phyloP scores from a whole-genome alignment of 352 stramenopile genomes.

The Phytophthora colocasiae region DNA sequence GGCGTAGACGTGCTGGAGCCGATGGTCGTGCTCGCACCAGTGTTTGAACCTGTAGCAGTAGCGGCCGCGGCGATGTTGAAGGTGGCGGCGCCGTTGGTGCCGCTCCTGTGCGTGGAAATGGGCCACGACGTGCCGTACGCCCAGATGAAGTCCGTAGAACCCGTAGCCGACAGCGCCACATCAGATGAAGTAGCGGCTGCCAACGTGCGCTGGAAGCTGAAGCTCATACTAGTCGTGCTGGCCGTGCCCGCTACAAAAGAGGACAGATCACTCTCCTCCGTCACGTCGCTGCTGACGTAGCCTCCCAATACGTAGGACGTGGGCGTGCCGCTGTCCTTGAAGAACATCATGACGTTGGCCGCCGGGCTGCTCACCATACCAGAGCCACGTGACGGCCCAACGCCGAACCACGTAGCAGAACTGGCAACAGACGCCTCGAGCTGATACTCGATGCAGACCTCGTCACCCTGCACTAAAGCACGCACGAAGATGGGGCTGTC shows the following conservation, averaged over 20 bases:
- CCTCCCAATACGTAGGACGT: conserved; percentile 58
- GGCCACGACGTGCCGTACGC: conserved; percentile 74
- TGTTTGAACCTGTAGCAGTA: conserved; percentile 17
- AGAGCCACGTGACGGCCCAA: conserved; percentile 50
- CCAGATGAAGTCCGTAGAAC: conserved; percentile 66
- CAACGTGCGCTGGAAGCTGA: conserved; percentile 77
- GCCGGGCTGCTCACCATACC: conserved; percentile 75
- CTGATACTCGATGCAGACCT: conserved; percentile 76
- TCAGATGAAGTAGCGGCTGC: conserved; percentile 53
- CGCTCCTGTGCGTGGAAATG: conserved; percentile 54
- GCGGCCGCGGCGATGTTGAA: conserved; percentile 54
- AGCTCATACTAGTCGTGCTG: conserved; percentile 57
- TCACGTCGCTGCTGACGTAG: conserved; percentile 58
- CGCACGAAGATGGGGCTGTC: conserved; percentile 69
- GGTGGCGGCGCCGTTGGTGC: conserved; percentile 58
- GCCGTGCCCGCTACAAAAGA: conserved; percentile 48
- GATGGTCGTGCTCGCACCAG: conserved; percentile 31
- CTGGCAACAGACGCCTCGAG: conserved; percentile 47
- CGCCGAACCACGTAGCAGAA: conserved; percentile 64
- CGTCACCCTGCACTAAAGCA: conserved; percentile 57
- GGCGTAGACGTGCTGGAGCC: conserved; percentile 23
- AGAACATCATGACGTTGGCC: conserved; percentile 81
- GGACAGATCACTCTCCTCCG: conserved; percentile 47
- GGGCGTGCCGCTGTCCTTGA: conserved; percentile 43
- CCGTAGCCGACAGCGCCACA: conserved; percentile 51